Conservation (phyloP, 2,329 filamentous ascomycete genomes). For the Fusarium incarnatum region DNA sequence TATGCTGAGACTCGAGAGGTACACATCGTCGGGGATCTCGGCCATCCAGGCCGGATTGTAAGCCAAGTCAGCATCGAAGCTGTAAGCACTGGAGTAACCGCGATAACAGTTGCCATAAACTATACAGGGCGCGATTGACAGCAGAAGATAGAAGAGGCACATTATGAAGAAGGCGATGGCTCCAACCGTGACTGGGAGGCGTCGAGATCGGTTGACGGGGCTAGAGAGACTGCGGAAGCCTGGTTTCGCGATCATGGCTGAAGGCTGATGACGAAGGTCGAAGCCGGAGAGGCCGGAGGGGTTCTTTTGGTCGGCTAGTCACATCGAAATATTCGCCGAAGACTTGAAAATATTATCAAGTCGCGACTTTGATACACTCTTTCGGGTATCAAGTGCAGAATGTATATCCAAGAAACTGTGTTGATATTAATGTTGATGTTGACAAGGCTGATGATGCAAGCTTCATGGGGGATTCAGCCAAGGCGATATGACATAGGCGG, state of each 20-base stretch:
- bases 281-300: conserved; percentile 33
- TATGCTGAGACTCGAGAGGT: conserved; percentile 59
- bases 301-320: conserved; percentile 36
- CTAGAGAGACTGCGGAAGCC: conserved; percentile 30
- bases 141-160: conserved; percentile 44
- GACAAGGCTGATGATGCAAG: conserved; percentile 31
- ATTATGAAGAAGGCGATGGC: conserved; percentile 43
- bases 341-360: not conserved
- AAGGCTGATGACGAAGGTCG: conserved; percentile 11
- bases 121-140: conserved; percentile 47
- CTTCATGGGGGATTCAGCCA: conserved; percentile 6
- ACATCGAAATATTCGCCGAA: conserved; percentile 29
- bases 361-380: not conserved
- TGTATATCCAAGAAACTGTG: not conserved
- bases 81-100: conserved; percentile 51
- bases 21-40: conserved; percentile 54
- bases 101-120: conserved; percentile 46
- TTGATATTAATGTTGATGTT: conserved; percentile 22
- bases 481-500: conserved; percentile 24
- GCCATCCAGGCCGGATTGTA: conserved; percentile 58
- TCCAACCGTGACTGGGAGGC: conserved; percentile 36
- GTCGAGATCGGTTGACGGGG: conserved; percentile 29
- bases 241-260: conserved; percentile 40
- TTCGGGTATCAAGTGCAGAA: not conserved
- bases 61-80: conserved; percentile 56